A percentile compares a stretch with the other conserved stretches of the same genome.
Conservation (phyloP, 148 eudicot species). For the Beta vulgaris region DNA sequence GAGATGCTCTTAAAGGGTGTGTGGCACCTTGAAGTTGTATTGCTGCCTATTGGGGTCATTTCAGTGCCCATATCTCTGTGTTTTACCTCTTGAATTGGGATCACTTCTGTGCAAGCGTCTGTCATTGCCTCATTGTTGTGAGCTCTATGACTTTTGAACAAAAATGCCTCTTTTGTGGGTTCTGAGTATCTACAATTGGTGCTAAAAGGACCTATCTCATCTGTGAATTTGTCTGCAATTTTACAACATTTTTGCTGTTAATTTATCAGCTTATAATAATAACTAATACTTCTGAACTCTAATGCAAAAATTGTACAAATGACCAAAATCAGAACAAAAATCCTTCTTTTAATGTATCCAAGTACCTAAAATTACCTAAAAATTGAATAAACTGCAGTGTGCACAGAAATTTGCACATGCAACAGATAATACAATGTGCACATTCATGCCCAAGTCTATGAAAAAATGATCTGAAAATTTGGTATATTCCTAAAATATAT, state of each 20-base stretch:
- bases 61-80: constrained; percentile 86
- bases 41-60: constrained; percentile 87
- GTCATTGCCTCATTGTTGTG: constrained; percentile 35
- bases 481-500: too few relatives aligned
- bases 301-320: background rate
- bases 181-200: constrained; percentile 46
- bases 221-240: constrained; percentile 70
- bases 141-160: constrained; percentile 46
- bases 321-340: background rate
- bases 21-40: constrained; percentile 75
- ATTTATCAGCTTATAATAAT: background rate
- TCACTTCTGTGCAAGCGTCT: constrained; percentile 41
- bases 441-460: too few relatives aligned
- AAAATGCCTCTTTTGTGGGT: constrained; percentile 60
- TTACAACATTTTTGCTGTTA: background rate
- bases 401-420: too few relatives aligned
- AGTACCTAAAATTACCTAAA: too few relatives aligned
- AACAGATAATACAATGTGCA: too few relatives aligned
- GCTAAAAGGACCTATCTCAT: constrained; percentile 39
- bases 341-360: background rate
- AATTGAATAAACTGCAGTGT: too few relatives aligned
- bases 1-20: constrained; percentile 71
- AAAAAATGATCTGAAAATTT: too few relatives aligned
- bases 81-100: constrained; percentile 39
- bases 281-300: background rate